Conservation (phyloP, 495 filamentous ascomycete genomes). For the Penicillium desertorum region DNA sequence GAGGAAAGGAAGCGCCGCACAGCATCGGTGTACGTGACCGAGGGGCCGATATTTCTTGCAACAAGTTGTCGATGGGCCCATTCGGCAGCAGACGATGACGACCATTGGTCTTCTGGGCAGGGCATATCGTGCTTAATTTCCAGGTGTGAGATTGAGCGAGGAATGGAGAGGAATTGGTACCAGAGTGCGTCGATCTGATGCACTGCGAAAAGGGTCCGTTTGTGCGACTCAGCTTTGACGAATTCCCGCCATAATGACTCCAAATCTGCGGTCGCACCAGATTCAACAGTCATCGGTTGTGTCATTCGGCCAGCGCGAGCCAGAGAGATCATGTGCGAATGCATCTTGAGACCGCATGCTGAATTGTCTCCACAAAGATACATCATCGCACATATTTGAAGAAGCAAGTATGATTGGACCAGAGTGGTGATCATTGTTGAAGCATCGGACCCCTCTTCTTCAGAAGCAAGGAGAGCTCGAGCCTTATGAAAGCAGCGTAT, state of each 20-base stretch:
- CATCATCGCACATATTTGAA: conserved; percentile 41
- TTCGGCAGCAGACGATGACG: conserved; percentile 28
- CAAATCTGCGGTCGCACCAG: conserved; percentile 22
- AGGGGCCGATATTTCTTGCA: conserved; percentile 13
- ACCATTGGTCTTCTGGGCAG: conserved; percentile 33
- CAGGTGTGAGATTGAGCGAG: conserved; percentile 36
- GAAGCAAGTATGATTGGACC: conserved; percentile 35
- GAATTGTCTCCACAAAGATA: conserved; percentile 36
- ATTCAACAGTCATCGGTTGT: conserved; percentile 22
- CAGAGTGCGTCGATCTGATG: conserved; percentile 41
- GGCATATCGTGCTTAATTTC: conserved; percentile 42
- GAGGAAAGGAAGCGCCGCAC: conserved; percentile 35
- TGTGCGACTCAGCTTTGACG: conserved; percentile 35
- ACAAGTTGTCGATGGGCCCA: conserved; percentile 38
- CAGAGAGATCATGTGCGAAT: conserved; percentile 37
- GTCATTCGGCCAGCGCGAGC: conserved; percentile 29
- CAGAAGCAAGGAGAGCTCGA: conserved; percentile 23
- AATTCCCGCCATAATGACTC: conserved; percentile 36
- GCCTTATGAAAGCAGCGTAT: conserved; percentile 35
- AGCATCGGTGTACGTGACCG: conserved; percentile 35
- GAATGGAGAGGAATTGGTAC: conserved; percentile 41
- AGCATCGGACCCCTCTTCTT: conserved; percentile 14
- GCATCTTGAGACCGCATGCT: conserved; percentile 32
- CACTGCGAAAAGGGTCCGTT: conserved; percentile 38
- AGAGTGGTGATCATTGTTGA: conserved; percentile 17